These are phyloP conservation scores for Mortierella sp. DNA, from an alignment of 371 early-diverging fungal genomes.

Conservation along the genomic window DNA sequence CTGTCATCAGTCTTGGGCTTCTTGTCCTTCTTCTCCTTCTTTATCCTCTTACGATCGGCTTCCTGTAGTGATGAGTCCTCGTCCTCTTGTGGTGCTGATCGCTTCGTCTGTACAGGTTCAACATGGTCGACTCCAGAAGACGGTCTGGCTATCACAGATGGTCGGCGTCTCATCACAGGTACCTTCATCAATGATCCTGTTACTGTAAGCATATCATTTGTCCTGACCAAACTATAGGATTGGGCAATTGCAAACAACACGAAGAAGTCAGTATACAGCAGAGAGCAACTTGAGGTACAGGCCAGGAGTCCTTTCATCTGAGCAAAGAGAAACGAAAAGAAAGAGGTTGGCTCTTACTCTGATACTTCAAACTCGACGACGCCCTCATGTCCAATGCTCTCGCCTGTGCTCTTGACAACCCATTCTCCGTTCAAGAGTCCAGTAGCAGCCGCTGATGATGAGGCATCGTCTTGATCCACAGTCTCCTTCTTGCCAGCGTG, in stretches of 20 bases:
- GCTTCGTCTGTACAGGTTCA: slow-evolving; percentile 41
- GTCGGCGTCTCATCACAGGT: slow-evolving; percentile 43
- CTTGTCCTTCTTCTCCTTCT: slow-evolving; percentile 56
- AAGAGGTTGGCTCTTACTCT: slow-evolving; percentile 61
- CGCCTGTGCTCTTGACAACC: slow-evolving; percentile 64
- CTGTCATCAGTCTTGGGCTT: slow-evolving; percentile 21
- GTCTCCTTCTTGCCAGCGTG: slow-evolving; percentile 27
- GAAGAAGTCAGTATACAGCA: background rate
- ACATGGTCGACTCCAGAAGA: slow-evolving; percentile 20
- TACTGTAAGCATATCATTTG: slow-evolving; percentile 80
- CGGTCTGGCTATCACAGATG: slow-evolving; percentile 39
- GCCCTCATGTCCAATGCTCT: slow-evolving; percentile 67
- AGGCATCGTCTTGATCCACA: slow-evolving; percentile 25
- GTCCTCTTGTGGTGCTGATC: slow-evolving; percentile 42
- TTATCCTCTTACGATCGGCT: slow-evolving; percentile 48
- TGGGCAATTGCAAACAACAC: background rate
- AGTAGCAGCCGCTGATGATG: slow-evolving; percentile 19
- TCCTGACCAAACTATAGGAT: slow-evolving; percentile 70
- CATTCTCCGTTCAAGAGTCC: slow-evolving; percentile 69
- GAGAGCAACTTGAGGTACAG: background rate
- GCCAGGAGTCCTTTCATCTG: background rate
- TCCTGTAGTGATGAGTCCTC: slow-evolving; percentile 11
- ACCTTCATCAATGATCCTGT: slow-evolving; percentile 70
- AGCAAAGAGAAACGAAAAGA: background rate
- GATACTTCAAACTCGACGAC: slow-evolving; percentile 67